These are phyloP conservation scores for Colletotrichum australisinense DNA, from an alignment of 2,329 filamentous ascomycete species.

Conservation along the genomic window DNA sequence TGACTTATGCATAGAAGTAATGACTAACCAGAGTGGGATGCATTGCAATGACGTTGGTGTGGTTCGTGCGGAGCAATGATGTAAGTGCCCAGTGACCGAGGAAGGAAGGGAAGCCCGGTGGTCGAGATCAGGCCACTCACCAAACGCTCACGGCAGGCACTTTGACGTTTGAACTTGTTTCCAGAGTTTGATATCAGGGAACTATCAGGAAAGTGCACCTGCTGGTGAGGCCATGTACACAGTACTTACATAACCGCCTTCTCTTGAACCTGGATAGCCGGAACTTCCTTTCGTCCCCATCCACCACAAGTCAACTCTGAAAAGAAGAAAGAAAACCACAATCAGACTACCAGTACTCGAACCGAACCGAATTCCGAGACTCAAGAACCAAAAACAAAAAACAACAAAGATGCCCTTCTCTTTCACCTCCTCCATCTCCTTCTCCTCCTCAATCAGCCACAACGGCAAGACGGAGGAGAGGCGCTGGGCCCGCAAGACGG, in stretches of 20 bases:
- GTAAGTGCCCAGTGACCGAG: neutral
- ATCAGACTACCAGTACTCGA: neutral
- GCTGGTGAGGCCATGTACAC: too few relatives aligned
- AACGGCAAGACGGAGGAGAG: conserved; percentile 25
- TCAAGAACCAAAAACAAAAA: neutral
- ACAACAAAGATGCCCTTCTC: conserved; percentile 4
- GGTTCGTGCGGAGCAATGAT: neutral
- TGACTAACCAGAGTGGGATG: neutral
- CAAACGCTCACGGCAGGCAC: too few relatives aligned
- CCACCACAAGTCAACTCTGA: neutral
- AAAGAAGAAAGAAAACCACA: neutral
- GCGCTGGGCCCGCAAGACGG: conserved; percentile 18
- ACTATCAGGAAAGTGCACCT: too few relatives aligned
- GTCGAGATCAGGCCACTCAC: too few relatives aligned
- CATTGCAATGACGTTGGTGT: neutral
- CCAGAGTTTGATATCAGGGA: neutral
- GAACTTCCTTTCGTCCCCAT: neutral
- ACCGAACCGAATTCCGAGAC: too few relatives aligned
- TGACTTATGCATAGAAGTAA: neutral
- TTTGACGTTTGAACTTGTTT: neutral
- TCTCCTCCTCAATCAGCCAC: conserved; percentile 18
- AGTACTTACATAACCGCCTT: too few relatives aligned
- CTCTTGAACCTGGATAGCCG: too few relatives aligned
- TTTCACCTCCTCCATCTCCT: conserved; percentile 20
- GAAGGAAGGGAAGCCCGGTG: too few relatives aligned